Evolutionary conservation across 2,329 filamentous ascomycete genomes (phyloP).

Genomic region (Epichloe glyceriae): DNA sequence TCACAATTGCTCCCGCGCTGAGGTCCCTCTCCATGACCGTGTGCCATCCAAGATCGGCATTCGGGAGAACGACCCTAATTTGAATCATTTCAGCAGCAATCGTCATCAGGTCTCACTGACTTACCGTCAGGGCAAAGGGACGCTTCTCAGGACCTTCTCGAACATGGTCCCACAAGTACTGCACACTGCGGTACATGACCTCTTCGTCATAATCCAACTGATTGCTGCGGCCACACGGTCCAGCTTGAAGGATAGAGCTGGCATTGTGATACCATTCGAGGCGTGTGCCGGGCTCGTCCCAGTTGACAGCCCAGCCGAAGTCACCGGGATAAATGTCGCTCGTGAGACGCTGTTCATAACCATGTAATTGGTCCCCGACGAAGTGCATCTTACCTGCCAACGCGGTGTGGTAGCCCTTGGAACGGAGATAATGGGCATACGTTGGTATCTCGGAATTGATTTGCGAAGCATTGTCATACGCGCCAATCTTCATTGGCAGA

Average conservation of each 20-base stretch:
- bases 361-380: constrained; percentile 85
- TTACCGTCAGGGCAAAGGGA: constrained; percentile 71
- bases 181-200: constrained; percentile 81
- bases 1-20: neutral
- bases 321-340: constrained; percentile 92
- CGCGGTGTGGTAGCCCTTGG: constrained; percentile 76
- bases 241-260: constrained; percentile 82
- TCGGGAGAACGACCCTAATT: neutral
- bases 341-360: constrained; percentile 86
- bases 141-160: constrained; percentile 60
- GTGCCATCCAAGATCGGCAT: neutral
- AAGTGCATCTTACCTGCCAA: constrained; percentile 97
- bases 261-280: constrained; percentile 97
- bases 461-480: constrained; percentile 82
- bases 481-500: constrained; percentile 80
- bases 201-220: constrained; percentile 95
- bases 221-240: constrained; percentile 79
- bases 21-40: neutral
- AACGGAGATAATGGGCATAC: constrained; percentile 81
- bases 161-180: constrained; percentile 84
- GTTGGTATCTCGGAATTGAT: constrained; percentile 77
- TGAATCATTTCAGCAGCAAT: neutral
- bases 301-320: constrained; percentile 90
- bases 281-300: constrained; percentile 76
- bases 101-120: neutral